phyloP scores from a whole-genome alignment of 805 yeast species.

The Hagleromyces aurorensis region DNA sequence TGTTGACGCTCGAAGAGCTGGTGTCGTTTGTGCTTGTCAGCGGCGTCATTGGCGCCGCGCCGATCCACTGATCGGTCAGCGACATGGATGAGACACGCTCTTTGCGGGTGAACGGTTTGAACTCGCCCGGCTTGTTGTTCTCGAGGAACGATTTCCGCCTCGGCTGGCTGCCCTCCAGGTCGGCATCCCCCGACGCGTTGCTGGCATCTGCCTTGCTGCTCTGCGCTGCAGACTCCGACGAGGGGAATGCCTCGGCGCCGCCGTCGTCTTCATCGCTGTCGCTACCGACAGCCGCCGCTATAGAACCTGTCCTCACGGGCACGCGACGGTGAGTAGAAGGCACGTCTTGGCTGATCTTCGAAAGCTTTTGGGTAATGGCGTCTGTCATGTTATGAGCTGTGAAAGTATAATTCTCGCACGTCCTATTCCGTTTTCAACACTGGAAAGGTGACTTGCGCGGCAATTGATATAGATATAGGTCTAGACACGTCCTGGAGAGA shows the following conservation, averaged over 20 bases:
- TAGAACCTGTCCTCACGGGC: slow-evolving; percentile 5
- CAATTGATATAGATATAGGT: no score
- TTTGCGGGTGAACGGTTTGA: slow-evolving; percentile 54
- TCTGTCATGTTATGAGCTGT: slow-evolving; percentile 14
- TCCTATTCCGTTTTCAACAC: no score
- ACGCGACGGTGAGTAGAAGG: slow-evolving; percentile 3
- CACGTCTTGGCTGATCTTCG: slow-evolving; percentile 10
- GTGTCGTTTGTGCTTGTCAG: slow-evolving; percentile 11
- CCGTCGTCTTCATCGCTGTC: slow-evolving; percentile 6
- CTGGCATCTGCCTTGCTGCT: neutral
- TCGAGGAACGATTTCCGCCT: slow-evolving; percentile 47
- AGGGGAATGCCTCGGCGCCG: slow-evolving; percentile 9
- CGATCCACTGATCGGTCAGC: slow-evolving; percentile 60
- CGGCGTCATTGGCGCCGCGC: slow-evolving; percentile 24
- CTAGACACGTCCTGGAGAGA: no score
- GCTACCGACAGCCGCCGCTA: slow-evolving; percentile 3
- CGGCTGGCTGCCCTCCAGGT: slow-evolving; percentile 10
- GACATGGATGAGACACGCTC: slow-evolving; percentile 61
- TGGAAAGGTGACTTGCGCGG: no score
- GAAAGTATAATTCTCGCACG: no score
- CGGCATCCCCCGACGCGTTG: slow-evolving; percentile 8
- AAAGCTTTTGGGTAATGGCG: slow-evolving; percentile 9
- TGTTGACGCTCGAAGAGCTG: slow-evolving; percentile 30
- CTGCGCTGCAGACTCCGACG: slow-evolving; percentile 1
- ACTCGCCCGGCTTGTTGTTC: slow-evolving; percentile 64